phyloP scores from a whole-genome alignment of 2,329 filamentous ascomycete genomes.

The Uncinocarpus reesii region DNA sequence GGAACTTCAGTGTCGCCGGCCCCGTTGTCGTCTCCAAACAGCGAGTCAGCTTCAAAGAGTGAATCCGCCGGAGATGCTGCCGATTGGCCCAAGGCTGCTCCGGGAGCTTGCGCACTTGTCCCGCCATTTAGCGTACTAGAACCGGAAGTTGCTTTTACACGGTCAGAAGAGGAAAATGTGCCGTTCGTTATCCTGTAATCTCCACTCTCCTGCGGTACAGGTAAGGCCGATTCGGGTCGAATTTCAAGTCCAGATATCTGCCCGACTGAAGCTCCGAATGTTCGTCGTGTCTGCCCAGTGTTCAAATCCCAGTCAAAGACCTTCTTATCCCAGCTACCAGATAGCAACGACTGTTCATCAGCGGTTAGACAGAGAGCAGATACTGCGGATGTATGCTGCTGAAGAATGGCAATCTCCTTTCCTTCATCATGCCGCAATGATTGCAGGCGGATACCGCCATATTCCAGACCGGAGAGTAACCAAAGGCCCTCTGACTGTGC shows the following conservation, averaged over 20 bases:
- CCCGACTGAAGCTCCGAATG: conserved; percentile 64
- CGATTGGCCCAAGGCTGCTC: conserved; percentile 46
- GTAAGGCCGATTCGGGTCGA: conserved; percentile 62
- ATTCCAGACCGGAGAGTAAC: conserved; percentile 83
- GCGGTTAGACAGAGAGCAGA: conserved; percentile 72
- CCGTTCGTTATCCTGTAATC: conserved; percentile 47
- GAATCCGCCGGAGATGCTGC: conserved; percentile 62
- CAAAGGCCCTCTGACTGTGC: conserved; percentile 83
- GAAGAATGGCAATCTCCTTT: conserved; percentile 70
- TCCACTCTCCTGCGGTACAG: conserved; percentile 62
- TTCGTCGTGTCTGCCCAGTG: conserved; percentile 63
- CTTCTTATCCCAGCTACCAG: conserved; percentile 92
- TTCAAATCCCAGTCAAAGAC: conserved; percentile 94
- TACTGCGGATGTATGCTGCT: conserved; percentile 81
- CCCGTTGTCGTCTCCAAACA: conserved; percentile 75
- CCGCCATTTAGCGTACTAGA: conserved; percentile 36
- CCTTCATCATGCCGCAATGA: conserved; percentile 91
- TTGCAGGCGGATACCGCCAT: conserved; percentile 84
- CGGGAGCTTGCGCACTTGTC: conserved; percentile 27
- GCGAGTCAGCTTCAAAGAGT: conserved; percentile 72
- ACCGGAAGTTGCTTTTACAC: conserved; percentile 49
- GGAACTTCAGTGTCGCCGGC: conserved; percentile 38
- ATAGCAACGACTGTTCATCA: conserved; percentile 78
- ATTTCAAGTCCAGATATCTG: conserved; percentile 86
- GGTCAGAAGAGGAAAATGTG: conserved; percentile 69